A percentile compares a stretch with the other conserved stretches of the same genome.
phyloP scores from a whole-genome alignment of 805 yeast species.

The Lipomyces yamadae region DNA sequence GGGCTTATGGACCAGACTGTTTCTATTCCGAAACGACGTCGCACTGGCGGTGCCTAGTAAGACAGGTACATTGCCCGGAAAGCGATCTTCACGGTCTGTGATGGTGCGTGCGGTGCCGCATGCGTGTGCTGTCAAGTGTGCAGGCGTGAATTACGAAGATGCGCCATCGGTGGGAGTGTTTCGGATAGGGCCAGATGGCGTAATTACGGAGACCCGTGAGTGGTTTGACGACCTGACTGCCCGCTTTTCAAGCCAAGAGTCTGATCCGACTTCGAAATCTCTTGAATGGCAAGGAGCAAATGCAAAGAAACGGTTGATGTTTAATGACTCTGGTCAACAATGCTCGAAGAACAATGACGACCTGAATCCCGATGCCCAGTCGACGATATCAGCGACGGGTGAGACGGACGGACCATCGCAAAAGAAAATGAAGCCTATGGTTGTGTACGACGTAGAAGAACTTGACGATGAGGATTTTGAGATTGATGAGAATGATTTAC shows the following conservation, averaged over 20 bases:
- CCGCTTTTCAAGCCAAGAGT: neutral
- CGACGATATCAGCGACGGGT: neutral
- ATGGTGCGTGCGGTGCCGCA: conserved; percentile 30
- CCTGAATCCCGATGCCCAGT: neutral
- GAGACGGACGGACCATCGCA: neutral
- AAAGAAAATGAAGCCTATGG: neutral
- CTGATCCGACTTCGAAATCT: neutral
- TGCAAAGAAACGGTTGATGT: neutral
- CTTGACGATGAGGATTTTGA: neutral
- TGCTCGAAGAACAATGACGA: neutral
- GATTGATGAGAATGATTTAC: neutral
- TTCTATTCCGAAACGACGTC: conserved; percentile 29
- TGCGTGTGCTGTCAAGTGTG: conserved; percentile 28
- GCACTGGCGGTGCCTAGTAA: neutral
- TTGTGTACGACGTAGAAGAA: conserved; percentile 1
- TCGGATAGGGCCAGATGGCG: conserved; percentile 21
- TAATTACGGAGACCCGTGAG: conserved; percentile 12
- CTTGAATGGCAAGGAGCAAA: neutral
- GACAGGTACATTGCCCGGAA: neutral
- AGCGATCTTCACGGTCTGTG: neutral
- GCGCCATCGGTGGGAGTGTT: conserved; percentile 21
- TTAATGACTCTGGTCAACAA: neutral
- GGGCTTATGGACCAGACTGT: conserved; percentile 29
- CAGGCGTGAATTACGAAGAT: conserved; percentile 28
- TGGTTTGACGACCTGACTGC: conserved; percentile 20